These are phyloP conservation scores for Monosporozyma aerobia DNA, from an alignment of 805 yeast species.

Conservation along the genomic window DNA sequence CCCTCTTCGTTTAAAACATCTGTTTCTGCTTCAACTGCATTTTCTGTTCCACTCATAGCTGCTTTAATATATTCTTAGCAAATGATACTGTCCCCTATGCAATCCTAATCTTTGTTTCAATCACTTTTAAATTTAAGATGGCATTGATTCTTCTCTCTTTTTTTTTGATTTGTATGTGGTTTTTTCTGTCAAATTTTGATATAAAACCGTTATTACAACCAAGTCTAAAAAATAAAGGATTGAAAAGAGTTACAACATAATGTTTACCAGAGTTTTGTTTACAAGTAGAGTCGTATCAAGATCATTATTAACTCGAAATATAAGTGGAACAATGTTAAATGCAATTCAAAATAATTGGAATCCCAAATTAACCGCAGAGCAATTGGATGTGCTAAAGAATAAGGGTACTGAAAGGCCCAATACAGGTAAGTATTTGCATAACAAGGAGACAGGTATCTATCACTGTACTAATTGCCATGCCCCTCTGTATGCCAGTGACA, in stretches of 20 bases:
- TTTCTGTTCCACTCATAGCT: neutral
- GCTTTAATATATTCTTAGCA: no score
- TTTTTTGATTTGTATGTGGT: no score
- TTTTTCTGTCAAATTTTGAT: neutral
- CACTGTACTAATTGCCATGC: constrained; percentile 77
- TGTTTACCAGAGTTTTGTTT: neutral
- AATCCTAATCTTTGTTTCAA: neutral
- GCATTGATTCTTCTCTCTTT: neutral
- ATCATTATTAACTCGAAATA: neutral
- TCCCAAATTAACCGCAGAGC: constrained; percentile 65
- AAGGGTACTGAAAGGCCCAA: constrained; percentile 41
- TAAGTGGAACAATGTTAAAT: constrained; percentile 18
- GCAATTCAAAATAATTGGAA: constrained; percentile 56
- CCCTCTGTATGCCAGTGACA: constrained; percentile 68
- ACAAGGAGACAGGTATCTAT: constrained; percentile 50
- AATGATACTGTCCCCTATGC: neutral
- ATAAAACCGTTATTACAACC: neutral
- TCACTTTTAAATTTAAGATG: neutral
- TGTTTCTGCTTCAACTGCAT: neutral
- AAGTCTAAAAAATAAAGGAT: neutral
- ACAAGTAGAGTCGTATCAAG: neutral
- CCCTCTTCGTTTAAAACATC: neutral
- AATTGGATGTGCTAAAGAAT: constrained; percentile 67
- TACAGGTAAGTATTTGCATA: constrained; percentile 32
- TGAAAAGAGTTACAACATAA: neutral